Base-by-base conservation (phyloP, 2,329 filamentous ascomycete species). In the Trichoderma harzianum region DNA sequence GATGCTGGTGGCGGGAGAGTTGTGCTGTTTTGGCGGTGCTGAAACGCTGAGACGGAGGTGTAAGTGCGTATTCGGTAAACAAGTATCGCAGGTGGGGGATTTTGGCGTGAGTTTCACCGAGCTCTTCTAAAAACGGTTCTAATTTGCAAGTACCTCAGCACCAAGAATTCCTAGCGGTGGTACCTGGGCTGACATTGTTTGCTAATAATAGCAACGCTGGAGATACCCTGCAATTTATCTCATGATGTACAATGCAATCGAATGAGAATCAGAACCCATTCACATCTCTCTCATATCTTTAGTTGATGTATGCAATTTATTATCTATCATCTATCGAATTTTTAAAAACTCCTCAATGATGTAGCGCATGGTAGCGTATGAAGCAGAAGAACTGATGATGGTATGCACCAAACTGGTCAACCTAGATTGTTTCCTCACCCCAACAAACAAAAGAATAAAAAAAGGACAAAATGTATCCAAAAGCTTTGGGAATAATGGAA, bases 51-150 rank as follows among this genome's bases (percentile, higher is more conserved):
- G 7, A 28, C n/a, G 26, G 28, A 51, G 66, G 36, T 51, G 36
- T 43, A 51, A 69, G 55, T 61, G 66, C 43, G 65, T 68, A 60
- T 60, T 60, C 34, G 36, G 64, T 21, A 63, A 47, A 51, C 18
- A 65, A 66, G 66, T 51, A 58, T 61, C 34, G 55, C 26, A 36
- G 57, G 66, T 69, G 66, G 66, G 66, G 66, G 51, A 16, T 34
- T 34, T 39, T 58, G 64, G 53, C 51, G 24, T 39, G 51, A 26
- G 21, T 43, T 43, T 68, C 65, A 60, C 53, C 65, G 34, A 68
- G 53, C 65, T 68, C 14, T 68, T 68, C 26, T 14, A 21, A 26
- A 55, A 30, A 7, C n/a, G 28, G 26, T 36, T 36, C 14, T 36
- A 36, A 36, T 24, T 28, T 28, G 60, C 55, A 34, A n/a, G 65